These are phyloP conservation scores for Physcomitrellopsis africana DNA, from an alignment of 225 moss, liverwort and hornwort genomes.

Conservation along the genomic window DNA sequence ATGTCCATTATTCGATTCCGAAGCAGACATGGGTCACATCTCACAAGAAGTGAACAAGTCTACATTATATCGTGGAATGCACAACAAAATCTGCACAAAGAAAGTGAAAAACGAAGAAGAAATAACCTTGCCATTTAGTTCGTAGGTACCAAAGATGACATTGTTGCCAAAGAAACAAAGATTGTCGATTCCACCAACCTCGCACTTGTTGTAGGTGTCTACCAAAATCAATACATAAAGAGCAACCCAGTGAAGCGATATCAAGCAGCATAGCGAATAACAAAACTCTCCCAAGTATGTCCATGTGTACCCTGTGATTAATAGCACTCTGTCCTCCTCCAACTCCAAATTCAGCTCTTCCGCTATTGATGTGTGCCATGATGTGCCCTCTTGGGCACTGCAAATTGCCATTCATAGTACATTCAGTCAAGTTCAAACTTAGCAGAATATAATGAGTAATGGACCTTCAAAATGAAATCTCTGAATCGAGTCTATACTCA, in stretches of 20 bases:
- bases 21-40: neutral
- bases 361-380: neutral
- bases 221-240: conserved; percentile 67
- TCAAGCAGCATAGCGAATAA: conserved; percentile 64
- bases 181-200: conserved; percentile 73
- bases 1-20: no score
- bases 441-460: neutral
- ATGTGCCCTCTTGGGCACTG: conserved; percentile 13
- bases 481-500: neutral
- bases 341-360: conserved; percentile 62
- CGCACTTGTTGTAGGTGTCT: conserved; percentile 78
- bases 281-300: conserved; percentile 73
- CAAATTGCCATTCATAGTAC: conserved; percentile 22
- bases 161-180: conserved; percentile 82
- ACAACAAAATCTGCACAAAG: neutral
- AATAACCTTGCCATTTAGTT: conserved; percentile 78
- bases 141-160: conserved; percentile 72
- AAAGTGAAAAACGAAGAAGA: conserved; percentile 8
- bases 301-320: conserved; percentile 63
- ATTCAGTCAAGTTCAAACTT: neutral
- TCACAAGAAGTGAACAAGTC: neutral
- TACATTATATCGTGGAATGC: neutral
- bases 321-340: conserved; percentile 47
- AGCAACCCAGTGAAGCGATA: conserved; percentile 73
- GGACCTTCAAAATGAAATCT: neutral